Conservation (phyloP, 2,329 filamentous ascomycete species). For the Dichotomopilus funicola region DNA sequence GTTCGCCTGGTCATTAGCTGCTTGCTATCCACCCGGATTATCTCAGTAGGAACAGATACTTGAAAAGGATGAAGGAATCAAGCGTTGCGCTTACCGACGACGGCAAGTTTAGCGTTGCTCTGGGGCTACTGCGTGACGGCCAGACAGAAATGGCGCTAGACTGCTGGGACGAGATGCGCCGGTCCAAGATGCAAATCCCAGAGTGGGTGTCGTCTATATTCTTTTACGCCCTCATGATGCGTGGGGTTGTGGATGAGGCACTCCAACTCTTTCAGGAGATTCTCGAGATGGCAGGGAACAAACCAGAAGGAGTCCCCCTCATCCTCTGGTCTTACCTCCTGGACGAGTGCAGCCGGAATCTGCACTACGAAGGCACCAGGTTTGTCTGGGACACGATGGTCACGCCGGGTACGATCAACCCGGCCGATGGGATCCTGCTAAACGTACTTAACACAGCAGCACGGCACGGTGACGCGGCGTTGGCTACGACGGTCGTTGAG, state of each 20-base stretch:
- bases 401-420: constrained; percentile 36
- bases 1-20: constrained; percentile 38
- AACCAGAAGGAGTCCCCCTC: constrained; percentile 36
- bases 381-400: constrained; percentile 62
- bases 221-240: constrained; percentile 64
- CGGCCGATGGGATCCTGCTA: constrained; percentile 29
- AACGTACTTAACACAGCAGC: constrained; percentile 68
- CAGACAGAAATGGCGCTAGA: constrained; percentile 76
- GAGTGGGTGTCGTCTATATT: constrained; percentile 75
- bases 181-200: constrained; percentile 48
- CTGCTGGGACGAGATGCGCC: constrained; percentile 60
- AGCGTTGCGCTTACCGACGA: constrained; percentile 61
- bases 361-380: constrained; percentile 57
- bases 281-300: constrained; percentile 29
- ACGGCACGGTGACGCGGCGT: constrained; percentile 55
- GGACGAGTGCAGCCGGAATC: constrained; percentile 62
- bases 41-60: constrained; percentile 61
- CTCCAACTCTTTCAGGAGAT: constrained; percentile 60
- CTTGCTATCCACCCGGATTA: constrained; percentile 84
- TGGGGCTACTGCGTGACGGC: constrained; percentile 72
- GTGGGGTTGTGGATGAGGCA: constrained; percentile 71
- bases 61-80: constrained; percentile 65
- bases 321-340: constrained; percentile 65
- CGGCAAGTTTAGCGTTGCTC: constrained; percentile 60
- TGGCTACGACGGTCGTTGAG: constrained; percentile 67